These are phyloP conservation scores for Moesziomyces sp. DNA, from an alignment of 1,284 basidiomycete genomes.

Conservation along the genomic window DNA sequence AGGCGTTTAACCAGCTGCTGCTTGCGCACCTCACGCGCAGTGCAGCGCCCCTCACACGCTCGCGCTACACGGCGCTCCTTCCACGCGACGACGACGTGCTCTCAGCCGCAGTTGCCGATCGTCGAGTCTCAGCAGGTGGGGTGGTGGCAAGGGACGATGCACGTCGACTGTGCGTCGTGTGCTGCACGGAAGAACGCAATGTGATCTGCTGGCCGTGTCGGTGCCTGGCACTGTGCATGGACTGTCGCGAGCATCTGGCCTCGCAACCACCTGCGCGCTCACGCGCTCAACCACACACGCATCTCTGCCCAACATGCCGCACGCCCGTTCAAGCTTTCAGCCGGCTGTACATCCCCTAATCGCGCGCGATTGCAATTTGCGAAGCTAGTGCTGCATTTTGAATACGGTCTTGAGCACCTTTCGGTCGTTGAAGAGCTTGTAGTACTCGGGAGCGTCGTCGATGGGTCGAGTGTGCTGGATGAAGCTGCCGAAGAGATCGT, in stretches of 20 bases:
- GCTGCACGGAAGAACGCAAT: conserved; percentile 51
- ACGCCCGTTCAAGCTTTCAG: conserved; percentile 57
- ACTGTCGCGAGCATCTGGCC: conserved; percentile 59
- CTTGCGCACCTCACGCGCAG: conserved; percentile 43
- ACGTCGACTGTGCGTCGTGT: conserved; percentile 33
- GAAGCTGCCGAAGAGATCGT: conserved; percentile 59
- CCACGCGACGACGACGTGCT: background rate
- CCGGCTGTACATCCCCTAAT: conserved; percentile 54
- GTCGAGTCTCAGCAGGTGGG: conserved; percentile 3
- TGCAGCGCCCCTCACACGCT: conserved; percentile 45
- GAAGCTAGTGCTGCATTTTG: conserved; percentile 31
- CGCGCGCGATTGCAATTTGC: background rate
- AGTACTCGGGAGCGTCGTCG: conserved; percentile 60
- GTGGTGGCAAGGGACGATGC: conserved; percentile 15
- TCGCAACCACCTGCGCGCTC: conserved; percentile 39
- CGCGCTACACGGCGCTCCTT: conserved; percentile 31
- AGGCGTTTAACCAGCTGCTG: conserved; percentile 42
- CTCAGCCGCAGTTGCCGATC: conserved; percentile 3
- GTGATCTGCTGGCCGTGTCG: conserved; percentile 66
- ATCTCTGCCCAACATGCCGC: conserved; percentile 58
- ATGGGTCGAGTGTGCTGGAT: conserved; percentile 61
- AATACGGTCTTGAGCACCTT: conserved; percentile 54
- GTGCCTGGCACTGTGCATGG: conserved; percentile 64
- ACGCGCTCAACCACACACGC: conserved; percentile 6
- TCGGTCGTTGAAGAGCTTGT: conserved; percentile 59